These are phyloP conservation scores for Zymoseptoria crescenta DNA, from an alignment of 2,329 filamentous ascomycete genomes.

Conservation along the genomic window DNA sequence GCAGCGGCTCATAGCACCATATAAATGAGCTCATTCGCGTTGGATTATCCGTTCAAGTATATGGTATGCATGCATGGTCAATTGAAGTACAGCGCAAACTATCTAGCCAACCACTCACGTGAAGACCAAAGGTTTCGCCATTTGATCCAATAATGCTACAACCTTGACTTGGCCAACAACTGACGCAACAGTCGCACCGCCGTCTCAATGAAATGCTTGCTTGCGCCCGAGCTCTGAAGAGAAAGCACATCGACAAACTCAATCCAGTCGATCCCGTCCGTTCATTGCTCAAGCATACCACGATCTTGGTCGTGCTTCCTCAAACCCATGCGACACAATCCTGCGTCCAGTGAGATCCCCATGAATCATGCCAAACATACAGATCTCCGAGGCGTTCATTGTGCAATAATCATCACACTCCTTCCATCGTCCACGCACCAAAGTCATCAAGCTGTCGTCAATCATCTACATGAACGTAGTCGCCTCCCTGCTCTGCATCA, in stretches of 20 bases:
- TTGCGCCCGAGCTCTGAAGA: neutral
- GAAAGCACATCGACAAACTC: neutral
- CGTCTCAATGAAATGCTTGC: neutral
- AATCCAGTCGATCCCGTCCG: neutral
- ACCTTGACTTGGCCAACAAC: neutral
- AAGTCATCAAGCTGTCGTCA: neutral
- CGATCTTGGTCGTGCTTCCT: neutral
- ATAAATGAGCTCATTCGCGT: no score
- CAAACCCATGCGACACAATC: neutral
- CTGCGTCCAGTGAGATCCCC: neutral
- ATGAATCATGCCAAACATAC: neutral
- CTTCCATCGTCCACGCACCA: neutral
- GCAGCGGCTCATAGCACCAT: no score
- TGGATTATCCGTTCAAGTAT: no score
- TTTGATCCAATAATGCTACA: neutral
- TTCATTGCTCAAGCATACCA: neutral
- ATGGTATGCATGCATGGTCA: neutral
- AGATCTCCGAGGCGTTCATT: neutral
- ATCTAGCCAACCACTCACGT: neutral
- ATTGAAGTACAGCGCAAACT: neutral
- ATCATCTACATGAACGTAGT: conserved; percentile 9
- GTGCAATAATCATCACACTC: neutral
- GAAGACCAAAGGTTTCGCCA: neutral
- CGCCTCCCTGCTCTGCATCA: conserved; percentile 13
- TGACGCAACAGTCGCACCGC: neutral